phyloP scores from a whole-genome alignment of 306 rosid genomes.

The barrel medic (Medicago truncatula) region DNA sequence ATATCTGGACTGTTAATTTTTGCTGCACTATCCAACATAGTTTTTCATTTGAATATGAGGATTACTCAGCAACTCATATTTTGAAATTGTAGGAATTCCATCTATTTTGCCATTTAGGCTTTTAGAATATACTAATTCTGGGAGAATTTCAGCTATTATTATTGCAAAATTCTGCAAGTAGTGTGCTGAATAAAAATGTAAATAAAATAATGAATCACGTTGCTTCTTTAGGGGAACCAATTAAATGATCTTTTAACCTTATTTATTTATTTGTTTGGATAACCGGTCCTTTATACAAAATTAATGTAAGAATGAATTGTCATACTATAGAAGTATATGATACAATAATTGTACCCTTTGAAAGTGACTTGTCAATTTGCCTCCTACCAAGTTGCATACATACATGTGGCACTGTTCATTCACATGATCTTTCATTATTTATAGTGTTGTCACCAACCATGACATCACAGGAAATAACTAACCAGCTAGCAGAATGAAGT shows the following conservation, averaged over 20 bases:
- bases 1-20: not conserved
- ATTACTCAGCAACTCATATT: not conserved
- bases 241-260: not conserved
- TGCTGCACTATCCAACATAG: not conserved
- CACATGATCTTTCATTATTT: constrained; percentile 23
- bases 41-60: not conserved
- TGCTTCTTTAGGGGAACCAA: not conserved
- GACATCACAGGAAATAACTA: not conserved
- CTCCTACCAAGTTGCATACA: not conserved
- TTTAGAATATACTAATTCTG: not conserved
- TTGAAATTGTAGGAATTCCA: not conserved
- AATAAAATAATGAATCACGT: not conserved
- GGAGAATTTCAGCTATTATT: no score
- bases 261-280: no score
- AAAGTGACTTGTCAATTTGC: constrained; percentile 14
- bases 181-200: no score
- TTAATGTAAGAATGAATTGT: not conserved
- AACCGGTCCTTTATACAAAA: not conserved
- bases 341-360: not conserved
- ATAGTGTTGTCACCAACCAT: not conserved
- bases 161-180: no score
- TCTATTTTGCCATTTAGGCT: no score
- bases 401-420: constrained; percentile 26
- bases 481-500: not conserved
- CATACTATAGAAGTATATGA: not conserved